Evolutionary conservation across 352 stramenopile genomes (phyloP), one percentile per base, ranked within the genome.

Genomic region (Phytopythium boreale): DNA sequence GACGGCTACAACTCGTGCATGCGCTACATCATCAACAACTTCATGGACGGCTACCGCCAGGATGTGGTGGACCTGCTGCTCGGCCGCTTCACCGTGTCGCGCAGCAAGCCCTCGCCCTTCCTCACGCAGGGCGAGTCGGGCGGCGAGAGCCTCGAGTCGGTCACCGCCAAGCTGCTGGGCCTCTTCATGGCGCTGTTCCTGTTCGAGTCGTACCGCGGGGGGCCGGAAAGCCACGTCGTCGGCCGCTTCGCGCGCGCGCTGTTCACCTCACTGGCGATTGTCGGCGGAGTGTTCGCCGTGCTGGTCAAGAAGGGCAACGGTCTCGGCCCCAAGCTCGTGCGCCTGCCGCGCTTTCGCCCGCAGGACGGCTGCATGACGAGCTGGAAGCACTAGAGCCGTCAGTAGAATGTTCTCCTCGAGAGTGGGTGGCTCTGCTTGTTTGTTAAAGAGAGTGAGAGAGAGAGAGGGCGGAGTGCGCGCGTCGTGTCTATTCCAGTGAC

Each of bases 21-120:
- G 67, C 81, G 96, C 34, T 99, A 98, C 76, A 93, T 98, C 72
- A 79, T 96, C 6, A 98, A 98, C 77, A 98, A 98, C 68, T 98
- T 99, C 74, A 74, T 90, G 59, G 96, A 99, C 76, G 93, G 90
- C 5, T 79, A 96, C 67, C 88, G 84, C 44, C 95, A 99, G 77
- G 96, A 99, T 71, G 92, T 93, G 49, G 87, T 98, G 59, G 93
- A 99, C 56, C 72, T 99, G 37, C 65, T 98, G 46, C 75, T 97
- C 14, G 83, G 83, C 10, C 79, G 84, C 52, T 89, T 80, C 66
- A 53, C 69, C 0, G 69, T 81, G 17, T 82, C 68, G 47, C 76
- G 79, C 44, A 82, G 67, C 68, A 88, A 87, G 43, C 67, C 70
- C 29, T 87, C 82, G 41, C 75, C 80, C 43, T 85, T 91, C 62